Conservation (phyloP, 2,329 filamentous ascomycete species). For the Didymella arachidicola region DNA sequence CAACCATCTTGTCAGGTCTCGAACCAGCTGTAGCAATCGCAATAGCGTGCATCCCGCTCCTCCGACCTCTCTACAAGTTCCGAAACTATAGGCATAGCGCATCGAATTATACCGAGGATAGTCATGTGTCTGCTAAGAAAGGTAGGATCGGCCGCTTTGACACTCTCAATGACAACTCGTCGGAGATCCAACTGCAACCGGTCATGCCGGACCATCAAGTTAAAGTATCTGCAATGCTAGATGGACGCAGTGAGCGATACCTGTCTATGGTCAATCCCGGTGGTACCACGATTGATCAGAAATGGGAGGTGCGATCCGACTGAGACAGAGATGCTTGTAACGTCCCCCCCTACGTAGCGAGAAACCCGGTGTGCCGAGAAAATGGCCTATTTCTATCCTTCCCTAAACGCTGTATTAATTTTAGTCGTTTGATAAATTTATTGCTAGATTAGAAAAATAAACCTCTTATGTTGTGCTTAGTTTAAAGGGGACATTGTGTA, state of each 20-base stretch:
- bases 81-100: background rate
- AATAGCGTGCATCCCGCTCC: slow-evolving; percentile 30
- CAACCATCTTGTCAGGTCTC: slow-evolving; percentile 31
- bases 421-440: too few relatives aligned
- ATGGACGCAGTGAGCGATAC: background rate
- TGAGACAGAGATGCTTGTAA: background rate
- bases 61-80: slow-evolving; percentile 24
- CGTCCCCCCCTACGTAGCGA: too few relatives aligned
- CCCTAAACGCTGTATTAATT: too few relatives aligned
- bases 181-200: slow-evolving; percentile 2
- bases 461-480: too few relatives aligned
- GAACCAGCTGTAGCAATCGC: slow-evolving; percentile 34
- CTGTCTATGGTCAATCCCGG: background rate
- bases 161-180: background rate
- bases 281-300: background rate
- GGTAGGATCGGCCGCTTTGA: background rate
- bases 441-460: too few relatives aligned
- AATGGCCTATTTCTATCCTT: too few relatives aligned
- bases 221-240: background rate
- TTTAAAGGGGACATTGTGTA: too few relatives aligned
- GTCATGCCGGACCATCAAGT: background rate
- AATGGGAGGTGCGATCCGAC: background rate
- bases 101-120: background rate
- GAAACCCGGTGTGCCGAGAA: too few relatives aligned
- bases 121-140: background rate